These are phyloP conservation scores for Orbilia blumenaviensis DNA, from an alignment of 2,329 filamentous ascomycete genomes.

Conservation along the genomic window DNA sequence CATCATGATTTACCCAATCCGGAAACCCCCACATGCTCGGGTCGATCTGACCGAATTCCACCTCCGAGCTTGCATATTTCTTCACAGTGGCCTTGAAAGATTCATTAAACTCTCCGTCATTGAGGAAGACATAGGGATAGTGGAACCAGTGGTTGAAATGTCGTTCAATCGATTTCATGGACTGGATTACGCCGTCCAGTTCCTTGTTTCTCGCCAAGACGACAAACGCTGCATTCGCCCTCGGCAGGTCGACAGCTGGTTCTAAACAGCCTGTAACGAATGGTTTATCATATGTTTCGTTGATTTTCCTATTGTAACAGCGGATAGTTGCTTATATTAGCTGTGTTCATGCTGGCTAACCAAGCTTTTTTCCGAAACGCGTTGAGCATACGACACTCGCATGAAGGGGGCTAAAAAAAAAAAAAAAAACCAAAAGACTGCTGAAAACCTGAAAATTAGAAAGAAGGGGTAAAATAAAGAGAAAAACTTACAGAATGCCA, in stretches of 20 bases:
- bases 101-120: slow-evolving; percentile 95
- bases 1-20: slow-evolving; percentile 92
- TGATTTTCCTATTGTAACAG: slow-evolving; percentile 77
- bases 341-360: slow-evolving; percentile 5
- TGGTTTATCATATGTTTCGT: slow-evolving; percentile 95
- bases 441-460: too few species aligned
- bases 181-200: slow-evolving; percentile 92
- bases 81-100: slow-evolving; percentile 86
- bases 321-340: slow-evolving; percentile 29
- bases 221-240: slow-evolving; percentile 94
- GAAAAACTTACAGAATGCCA: slow-evolving; percentile 30
- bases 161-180: slow-evolving; percentile 95
- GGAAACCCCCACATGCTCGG: slow-evolving; percentile 94
- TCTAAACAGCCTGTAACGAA: slow-evolving; percentile 90
- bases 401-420: slow-evolving; percentile 51
- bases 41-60: slow-evolving; percentile 95
- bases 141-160: slow-evolving; percentile 99
- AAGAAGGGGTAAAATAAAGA: background rate
- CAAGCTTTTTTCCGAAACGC: slow-evolving; percentile 7
- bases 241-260: slow-evolving; percentile 75
- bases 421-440: too few species aligned
- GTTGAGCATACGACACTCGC: slow-evolving; percentile 21
- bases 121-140: slow-evolving; percentile 98
- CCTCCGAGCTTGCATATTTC: slow-evolving; percentile 86
- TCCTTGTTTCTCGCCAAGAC: slow-evolving; percentile 96